These are phyloP conservation scores for Didymella pinodella DNA, from an alignment of 2,329 filamentous ascomycete genomes.

Conservation along the genomic window DNA sequence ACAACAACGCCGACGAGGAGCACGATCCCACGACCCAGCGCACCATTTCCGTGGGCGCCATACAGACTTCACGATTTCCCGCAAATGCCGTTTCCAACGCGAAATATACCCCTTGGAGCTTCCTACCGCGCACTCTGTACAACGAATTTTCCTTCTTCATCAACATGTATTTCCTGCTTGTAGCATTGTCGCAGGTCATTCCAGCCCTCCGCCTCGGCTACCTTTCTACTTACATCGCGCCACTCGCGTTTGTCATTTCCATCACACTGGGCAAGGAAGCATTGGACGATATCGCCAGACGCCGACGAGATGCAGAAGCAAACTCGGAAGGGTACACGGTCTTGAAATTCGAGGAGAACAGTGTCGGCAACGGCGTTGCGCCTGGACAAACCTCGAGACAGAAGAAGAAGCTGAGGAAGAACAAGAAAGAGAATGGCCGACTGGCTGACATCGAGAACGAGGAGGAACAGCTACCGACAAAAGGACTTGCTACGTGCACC, in stretches of 20 bases:
- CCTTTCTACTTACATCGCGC: slow-evolving; percentile 91
- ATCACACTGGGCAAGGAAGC: slow-evolving; percentile 97
- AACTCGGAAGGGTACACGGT: slow-evolving; percentile 91
- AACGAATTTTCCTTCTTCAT: slow-evolving; percentile 99
- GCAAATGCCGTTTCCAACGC: slow-evolving; percentile 94
- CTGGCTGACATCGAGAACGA: slow-evolving; percentile 75
- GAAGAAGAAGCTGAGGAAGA: slow-evolving; percentile 47
- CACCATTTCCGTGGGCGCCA: slow-evolving; percentile 76
- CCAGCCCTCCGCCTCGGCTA: slow-evolving; percentile 91
- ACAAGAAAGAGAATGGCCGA: slow-evolving; percentile 52
- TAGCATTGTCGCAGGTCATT: slow-evolving; percentile 92
- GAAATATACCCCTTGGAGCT: slow-evolving; percentile 95
- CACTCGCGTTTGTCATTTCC: slow-evolving; percentile 86
- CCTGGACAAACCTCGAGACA: slow-evolving; percentile 38
- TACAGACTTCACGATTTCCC: slow-evolving; percentile 79
- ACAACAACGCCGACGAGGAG: slow-evolving; percentile 55
- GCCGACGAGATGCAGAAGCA: slow-evolving; percentile 88
- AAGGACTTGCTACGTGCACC: slow-evolving; percentile 56
- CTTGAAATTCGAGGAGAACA: slow-evolving; percentile 72
- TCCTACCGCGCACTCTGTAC: slow-evolving; percentile 91
- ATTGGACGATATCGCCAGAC: slow-evolving; percentile 86
- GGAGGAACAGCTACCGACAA: slow-evolving; percentile 58
- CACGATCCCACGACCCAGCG: slow-evolving; percentile 73
- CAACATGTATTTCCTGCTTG: slow-evolving; percentile 98
- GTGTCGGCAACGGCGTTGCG: slow-evolving; percentile 45